A percentile compares a stretch with the other conserved stretches of the same genome.
phyloP scores from a whole-genome alignment of 305 asterid genomes.

The Fraxinus angustifolia region DNA sequence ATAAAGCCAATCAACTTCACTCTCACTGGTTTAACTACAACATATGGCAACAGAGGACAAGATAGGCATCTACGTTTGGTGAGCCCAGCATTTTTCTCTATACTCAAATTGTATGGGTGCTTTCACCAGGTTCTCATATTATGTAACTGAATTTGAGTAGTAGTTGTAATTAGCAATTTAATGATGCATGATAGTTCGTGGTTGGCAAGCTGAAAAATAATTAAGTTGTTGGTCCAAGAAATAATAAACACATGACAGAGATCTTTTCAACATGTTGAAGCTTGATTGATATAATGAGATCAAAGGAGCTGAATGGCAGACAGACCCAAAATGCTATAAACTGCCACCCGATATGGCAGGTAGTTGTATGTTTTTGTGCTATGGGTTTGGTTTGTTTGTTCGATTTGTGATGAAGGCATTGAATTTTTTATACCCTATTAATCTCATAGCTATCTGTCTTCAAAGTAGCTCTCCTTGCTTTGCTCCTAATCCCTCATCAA shows the following conservation, averaged over 20 bases:
- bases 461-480: neutral
- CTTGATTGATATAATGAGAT: neutral
- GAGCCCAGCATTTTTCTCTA: neutral
- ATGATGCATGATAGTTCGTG: neutral
- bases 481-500: neutral
- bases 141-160: neutral
- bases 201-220: neutral
- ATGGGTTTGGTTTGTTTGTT: neutral
- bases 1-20: neutral
- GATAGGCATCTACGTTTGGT: neutral
- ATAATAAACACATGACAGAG: neutral
- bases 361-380: neutral
- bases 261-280: neutral
- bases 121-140: neutral
- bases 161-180: neutral
- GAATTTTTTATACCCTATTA: neutral
- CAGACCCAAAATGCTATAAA: neutral
- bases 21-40: neutral
- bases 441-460: neutral
- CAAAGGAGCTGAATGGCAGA: neutral
- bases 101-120: neutral
- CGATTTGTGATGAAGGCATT: neutral
- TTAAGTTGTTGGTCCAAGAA: neutral
- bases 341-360: neutral
- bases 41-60: neutral